Percentiles rank a stretch among this genome's conserved stretches.
Conservation (phyloP, 148 eudicot genomes). For the Diospyros lotus region DNA sequence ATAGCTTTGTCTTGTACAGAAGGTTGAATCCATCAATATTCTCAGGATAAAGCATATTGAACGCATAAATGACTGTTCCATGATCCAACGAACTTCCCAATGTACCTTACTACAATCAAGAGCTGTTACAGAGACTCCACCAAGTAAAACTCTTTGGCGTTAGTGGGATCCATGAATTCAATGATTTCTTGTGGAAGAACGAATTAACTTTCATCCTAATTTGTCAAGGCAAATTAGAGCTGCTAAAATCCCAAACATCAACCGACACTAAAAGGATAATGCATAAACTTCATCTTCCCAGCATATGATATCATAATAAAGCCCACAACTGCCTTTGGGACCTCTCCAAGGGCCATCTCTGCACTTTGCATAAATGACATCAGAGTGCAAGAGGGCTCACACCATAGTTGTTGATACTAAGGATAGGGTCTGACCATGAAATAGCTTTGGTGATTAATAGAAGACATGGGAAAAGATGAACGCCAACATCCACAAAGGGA, state of each 20-base stretch:
- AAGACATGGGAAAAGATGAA: neutral
- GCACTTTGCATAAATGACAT: neutral
- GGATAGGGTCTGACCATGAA: neutral
- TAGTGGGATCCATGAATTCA: neutral
- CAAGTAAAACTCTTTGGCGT: neutral
- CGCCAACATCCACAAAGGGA: neutral
- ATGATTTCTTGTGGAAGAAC: neutral
- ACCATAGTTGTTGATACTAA: neutral
- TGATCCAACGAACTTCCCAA: neutral
- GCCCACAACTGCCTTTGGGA: neutral
- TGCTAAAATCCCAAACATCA: neutral
- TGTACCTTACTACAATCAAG: neutral
- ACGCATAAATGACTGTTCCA: neutral
- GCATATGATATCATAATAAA: neutral
- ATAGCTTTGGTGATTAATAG: neutral
- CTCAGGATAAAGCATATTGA: neutral
- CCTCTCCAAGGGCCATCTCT: neutral
- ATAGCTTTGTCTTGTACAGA: neutral
- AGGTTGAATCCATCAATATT: no score
- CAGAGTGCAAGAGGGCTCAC: neutral
- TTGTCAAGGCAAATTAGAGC: neutral
- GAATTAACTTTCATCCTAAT: neutral
- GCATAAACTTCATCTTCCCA: neutral
- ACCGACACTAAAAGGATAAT: neutral
- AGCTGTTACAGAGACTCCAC: neutral